phyloP scores from a whole-genome alignment of 306 rosid species.

The Begonia masoniana region DNA sequence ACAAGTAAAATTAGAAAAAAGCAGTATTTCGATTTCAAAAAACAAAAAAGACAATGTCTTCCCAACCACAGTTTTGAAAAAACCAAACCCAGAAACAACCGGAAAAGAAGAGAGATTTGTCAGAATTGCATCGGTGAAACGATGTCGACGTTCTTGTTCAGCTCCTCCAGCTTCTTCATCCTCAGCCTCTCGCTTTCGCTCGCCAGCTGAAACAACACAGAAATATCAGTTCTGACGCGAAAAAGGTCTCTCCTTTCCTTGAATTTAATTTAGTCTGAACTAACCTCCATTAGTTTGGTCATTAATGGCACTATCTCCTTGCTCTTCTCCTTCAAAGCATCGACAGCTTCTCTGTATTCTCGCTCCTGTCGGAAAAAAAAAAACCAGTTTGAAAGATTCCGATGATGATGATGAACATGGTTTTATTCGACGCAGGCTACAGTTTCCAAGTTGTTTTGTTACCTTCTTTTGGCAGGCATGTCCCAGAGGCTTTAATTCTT shows the following conservation, averaged over 20 bases:
- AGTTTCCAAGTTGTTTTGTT: background rate
- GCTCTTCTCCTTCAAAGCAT: constrained; percentile 87
- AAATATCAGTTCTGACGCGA: no score
- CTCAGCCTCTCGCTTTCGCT: constrained; percentile 74
- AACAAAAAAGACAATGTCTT: no score
- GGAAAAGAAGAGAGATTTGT: constrained; percentile 16
- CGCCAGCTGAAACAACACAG: constrained; percentile 9
- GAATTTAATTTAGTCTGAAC: background rate
- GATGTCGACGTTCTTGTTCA: constrained; percentile 64
- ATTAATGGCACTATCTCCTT: constrained; percentile 77
- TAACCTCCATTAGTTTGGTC: constrained; percentile 66
- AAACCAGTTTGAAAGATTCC: background rate
- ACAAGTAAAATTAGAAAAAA: no score
- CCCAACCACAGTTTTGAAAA: background rate
- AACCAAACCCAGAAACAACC: background rate
- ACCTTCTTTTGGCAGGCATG: constrained; percentile 94
- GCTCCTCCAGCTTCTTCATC: constrained; percentile 94
- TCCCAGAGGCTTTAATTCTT: constrained; percentile 95
- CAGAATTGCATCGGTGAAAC: constrained; percentile 21
- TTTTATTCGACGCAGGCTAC: background rate
- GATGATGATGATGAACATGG: background rate
- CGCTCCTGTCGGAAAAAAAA: constrained; percentile 46
- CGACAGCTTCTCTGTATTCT: constrained; percentile 89
- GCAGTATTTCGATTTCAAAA: no score
- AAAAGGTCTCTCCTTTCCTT: no score